phyloP scores from a whole-genome alignment of 1,139 yeast genomes.

The Kazachstania sp. region DNA sequence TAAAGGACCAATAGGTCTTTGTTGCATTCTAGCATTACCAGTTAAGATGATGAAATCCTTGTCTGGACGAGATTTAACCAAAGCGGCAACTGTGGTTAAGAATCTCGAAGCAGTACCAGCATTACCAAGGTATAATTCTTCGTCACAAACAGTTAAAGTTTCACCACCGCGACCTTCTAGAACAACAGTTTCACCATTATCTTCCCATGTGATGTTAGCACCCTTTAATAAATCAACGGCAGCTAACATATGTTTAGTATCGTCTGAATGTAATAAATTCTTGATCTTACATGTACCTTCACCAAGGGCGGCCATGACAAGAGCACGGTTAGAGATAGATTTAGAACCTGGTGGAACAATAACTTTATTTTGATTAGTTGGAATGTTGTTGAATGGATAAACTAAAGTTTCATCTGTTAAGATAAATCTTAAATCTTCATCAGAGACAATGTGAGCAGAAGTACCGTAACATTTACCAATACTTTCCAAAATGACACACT shows the following conservation, averaged over 20 bases:
- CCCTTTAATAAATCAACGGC: constrained; percentile 78
- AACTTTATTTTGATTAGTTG: constrained; percentile 37
- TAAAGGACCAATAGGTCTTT: constrained; percentile 93
- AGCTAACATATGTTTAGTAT: constrained; percentile 87
- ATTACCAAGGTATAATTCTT: constrained; percentile 78
- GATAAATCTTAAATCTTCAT: constrained; percentile 70
- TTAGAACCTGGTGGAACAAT: constrained; percentile 94
- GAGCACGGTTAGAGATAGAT: constrained; percentile 94
- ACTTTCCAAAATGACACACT: constrained; percentile 70
- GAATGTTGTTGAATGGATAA: constrained; percentile 39
- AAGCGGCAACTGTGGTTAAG: constrained; percentile 80
- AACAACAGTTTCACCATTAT: constrained; percentile 81
- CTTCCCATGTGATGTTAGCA: constrained; percentile 70
- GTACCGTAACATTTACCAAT: constrained; percentile 87
- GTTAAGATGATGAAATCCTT: constrained; percentile 55
- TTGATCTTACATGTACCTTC: constrained; percentile 73
- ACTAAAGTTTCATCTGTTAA: constrained; percentile 78
- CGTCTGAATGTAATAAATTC: constrained; percentile 88
- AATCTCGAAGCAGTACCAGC: constrained; percentile 98
- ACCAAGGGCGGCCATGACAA: constrained; percentile 86
- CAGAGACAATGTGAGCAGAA: constrained; percentile 76
- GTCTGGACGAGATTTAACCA: constrained; percentile 47
- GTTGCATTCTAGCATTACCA: constrained; percentile 96
- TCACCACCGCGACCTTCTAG: constrained; percentile 83
- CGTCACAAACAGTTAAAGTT: constrained; percentile 46